These are phyloP conservation scores for Bolboschoenus planiculmis DNA, from an alignment of 176 grass and related monocot species.

Conservation along the genomic window DNA sequence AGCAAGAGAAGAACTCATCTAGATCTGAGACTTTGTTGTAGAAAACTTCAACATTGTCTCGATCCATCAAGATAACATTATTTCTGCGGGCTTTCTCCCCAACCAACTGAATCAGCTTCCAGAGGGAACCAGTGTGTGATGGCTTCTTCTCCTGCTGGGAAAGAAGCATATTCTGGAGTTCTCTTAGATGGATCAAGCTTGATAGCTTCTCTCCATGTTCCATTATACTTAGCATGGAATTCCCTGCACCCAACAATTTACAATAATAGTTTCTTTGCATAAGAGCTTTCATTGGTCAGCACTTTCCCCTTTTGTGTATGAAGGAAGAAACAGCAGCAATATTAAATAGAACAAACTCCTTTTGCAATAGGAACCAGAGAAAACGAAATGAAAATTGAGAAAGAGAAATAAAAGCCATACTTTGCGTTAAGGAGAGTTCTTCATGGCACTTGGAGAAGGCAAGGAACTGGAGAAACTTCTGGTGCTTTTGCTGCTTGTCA, in stretches of 20 bases:
- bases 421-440: constrained; percentile 81
- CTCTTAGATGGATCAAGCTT: constrained; percentile 81
- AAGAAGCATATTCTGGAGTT: constrained; percentile 71
- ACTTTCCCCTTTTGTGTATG: neutral
- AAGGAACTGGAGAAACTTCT: constrained; percentile 90
- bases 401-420: constrained; percentile 34
- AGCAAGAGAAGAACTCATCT: constrained; percentile 84
- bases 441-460: constrained; percentile 77
- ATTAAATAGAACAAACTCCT: neutral
- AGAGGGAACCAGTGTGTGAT: constrained; percentile 53
- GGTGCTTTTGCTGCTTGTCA: constrained; percentile 85
- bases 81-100: constrained; percentile 95
- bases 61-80: constrained; percentile 89
- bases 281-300: neutral
- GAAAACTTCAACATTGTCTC: constrained; percentile 98
- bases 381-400: constrained; percentile 8
- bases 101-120: constrained; percentile 91
- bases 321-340: constrained; percentile 2
- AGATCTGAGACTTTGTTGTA: constrained; percentile 91
- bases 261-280: neutral
- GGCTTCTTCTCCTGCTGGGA: constrained; percentile 49
- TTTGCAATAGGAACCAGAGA: neutral
- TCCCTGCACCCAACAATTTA: constrained; percentile 35
- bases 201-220: constrained; percentile 96
- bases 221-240: constrained; percentile 83